A percentile compares a stretch with the other conserved stretches of the same genome.
Evolutionary conservation across 192 early-diverging fungal genomes (phyloP).

Genomic region (Coemansia reversa): DNA sequence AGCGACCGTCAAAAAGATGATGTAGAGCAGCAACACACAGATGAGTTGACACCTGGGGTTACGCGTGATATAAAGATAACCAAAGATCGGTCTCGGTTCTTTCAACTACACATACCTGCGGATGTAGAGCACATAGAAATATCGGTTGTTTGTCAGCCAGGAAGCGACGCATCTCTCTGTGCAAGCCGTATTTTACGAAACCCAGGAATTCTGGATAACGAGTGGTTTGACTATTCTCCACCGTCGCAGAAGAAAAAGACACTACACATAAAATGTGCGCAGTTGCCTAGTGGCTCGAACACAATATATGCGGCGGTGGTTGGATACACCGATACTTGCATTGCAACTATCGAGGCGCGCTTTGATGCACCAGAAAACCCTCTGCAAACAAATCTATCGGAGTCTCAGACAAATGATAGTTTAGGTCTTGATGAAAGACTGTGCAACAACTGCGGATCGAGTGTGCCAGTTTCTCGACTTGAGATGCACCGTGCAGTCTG

Average conservation of each 20-base stretch:
- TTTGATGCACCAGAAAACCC: conserved; percentile 10
- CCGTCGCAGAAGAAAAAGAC: conserved; percentile 34
- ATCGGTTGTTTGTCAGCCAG: conserved; percentile 15
- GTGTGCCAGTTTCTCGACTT: conserved; percentile 61
- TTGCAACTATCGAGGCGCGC: conserved; percentile 12
- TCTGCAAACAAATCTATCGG: not conserved
- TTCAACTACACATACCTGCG: conserved; percentile 19
- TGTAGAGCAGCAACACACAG: conserved; percentile 14
- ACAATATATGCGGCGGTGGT: conserved; percentile 21
- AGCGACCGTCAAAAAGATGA: not conserved
- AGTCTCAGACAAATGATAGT: not conserved
- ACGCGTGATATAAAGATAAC: not conserved
- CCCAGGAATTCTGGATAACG: conserved; percentile 21
- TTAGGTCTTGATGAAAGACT: not conserved
- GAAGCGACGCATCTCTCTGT: conserved; percentile 38
- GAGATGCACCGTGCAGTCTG: conserved; percentile 78
- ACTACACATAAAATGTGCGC: conserved; percentile 12
- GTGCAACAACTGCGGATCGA: conserved; percentile 73
- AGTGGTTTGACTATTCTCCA: conserved; percentile 33
- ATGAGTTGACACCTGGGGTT: conserved; percentile 12
- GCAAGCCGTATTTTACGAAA: conserved; percentile 32
- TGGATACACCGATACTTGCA: conserved; percentile 12
- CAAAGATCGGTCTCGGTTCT: not conserved
- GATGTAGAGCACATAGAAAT: conserved; percentile 9
- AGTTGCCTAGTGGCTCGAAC: conserved; percentile 16